Conservation (phyloP, 140 eudicot species). For the Ambrosia hybrid region DNA sequence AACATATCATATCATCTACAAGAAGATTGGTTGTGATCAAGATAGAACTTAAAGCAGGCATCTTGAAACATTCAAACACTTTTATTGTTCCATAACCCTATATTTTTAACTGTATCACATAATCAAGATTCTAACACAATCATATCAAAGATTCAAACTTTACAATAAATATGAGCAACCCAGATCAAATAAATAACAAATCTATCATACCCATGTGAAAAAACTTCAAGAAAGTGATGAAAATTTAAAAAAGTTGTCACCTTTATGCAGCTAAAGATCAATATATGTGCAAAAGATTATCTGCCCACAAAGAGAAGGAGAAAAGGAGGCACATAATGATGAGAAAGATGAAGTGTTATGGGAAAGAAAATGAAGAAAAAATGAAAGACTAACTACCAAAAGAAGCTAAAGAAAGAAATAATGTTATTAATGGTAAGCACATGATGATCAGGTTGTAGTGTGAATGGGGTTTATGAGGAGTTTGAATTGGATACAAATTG, state of each 20-base stretch:
- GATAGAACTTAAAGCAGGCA: neutral
- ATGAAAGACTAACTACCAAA: constrained; percentile 4
- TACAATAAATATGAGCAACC: constrained; percentile 13
- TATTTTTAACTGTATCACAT: neutral
- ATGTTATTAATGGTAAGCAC: neutral
- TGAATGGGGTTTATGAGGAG: constrained; percentile 17
- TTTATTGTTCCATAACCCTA: constrained; percentile 16
- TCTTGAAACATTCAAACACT: constrained; percentile 8
- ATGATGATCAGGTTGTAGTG: constrained; percentile 19
- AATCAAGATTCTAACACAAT: constrained; percentile 1
- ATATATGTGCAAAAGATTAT: neutral
- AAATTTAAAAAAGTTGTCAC: constrained; percentile 21
- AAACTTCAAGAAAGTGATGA: neutral
- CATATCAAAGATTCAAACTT: constrained; percentile 14
- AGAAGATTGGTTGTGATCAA: neutral
- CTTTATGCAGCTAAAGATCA: constrained; percentile 22
- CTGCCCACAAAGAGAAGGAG: neutral
- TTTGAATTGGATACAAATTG: neutral
- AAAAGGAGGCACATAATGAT: constrained; percentile 3
- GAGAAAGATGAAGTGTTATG: constrained; percentile 1
- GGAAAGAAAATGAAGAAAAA: neutral
- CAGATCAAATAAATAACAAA: constrained; percentile 14
- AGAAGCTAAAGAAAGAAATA: neutral
- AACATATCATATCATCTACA: constrained; percentile 2
- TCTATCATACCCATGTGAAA: constrained; percentile 10